These are phyloP conservation scores for Corymbia maculata DNA, from an alignment of 345 rosid species.

Conservation along the genomic window DNA sequence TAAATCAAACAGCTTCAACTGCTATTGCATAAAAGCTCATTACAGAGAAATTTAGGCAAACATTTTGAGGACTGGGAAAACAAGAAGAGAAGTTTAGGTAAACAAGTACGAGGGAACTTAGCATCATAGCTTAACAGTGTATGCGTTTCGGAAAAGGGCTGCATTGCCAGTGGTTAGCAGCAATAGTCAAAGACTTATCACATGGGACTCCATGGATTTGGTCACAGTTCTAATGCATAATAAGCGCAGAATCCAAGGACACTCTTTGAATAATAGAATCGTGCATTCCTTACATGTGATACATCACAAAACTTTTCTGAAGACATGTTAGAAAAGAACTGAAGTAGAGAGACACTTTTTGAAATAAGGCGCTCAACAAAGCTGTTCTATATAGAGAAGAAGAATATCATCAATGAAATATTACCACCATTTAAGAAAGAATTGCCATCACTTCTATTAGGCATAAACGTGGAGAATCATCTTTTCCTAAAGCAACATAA, in stretches of 20 bases:
- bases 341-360: not conserved
- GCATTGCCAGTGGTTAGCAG: not conserved
- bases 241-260: not conserved
- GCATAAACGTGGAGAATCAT: not conserved
- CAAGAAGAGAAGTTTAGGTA: not conserved
- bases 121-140: not conserved
- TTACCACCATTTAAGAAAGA: not conserved
- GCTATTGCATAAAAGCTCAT: not conserved
- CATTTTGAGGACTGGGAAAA: not conserved
- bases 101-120: not conserved
- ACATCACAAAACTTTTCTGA: not conserved
- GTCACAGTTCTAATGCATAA: not conserved
- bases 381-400: not conserved
- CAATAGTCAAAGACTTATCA: not conserved
- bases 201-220: not conserved
- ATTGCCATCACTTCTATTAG: not conserved
- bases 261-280: not conserved
- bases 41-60: not conserved
- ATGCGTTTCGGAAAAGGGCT: not conserved
- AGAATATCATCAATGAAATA: not conserved
- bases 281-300: not conserved
- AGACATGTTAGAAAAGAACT: not conserved
- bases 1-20: rapidly evolving
- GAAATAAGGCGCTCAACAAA: not conserved
- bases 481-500: not conserved